Evolutionary conservation across 2,329 filamentous ascomycete genomes (phyloP).

Genomic region (Huntiella savannae): DNA sequence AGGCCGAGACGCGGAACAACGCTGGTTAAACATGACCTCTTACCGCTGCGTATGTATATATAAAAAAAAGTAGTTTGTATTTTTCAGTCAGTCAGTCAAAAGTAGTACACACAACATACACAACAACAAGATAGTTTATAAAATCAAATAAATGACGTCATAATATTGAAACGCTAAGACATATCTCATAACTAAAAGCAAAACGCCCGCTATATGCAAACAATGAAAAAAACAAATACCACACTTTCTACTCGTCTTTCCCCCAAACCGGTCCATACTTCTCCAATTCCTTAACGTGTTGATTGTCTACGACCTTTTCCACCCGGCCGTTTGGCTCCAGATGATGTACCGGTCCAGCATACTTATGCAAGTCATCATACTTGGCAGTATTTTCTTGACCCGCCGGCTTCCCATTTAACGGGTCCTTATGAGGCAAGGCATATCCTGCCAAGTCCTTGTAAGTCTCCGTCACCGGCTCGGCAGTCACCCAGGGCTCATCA

Average conservation of each 20-base stretch:
- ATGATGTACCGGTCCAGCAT: slow-evolving; percentile 15
- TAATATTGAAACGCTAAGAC: not conserved
- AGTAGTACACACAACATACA: no score
- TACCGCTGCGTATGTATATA: not conserved
- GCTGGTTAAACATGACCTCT: slow-evolving; percentile 19
- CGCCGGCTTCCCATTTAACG: not conserved
- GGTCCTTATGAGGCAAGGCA: slow-evolving; percentile 14
- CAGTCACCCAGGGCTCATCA: slow-evolving; percentile 9
- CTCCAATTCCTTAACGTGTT: slow-evolving; percentile 23
- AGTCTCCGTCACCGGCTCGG: slow-evolving; percentile 20
- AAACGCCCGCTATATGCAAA: no score
- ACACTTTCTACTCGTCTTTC: not conserved
- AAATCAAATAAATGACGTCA: not conserved
- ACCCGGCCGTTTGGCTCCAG: slow-evolving; percentile 11
- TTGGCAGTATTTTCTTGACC: slow-evolving; percentile 5
- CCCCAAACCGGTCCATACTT: slow-evolving; percentile 16
- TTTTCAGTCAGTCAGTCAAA: not conserved
- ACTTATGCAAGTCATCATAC: slow-evolving; percentile 20
- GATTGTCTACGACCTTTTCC: slow-evolving; percentile 19
- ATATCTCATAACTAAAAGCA: no score
- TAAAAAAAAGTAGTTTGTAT: not conserved
- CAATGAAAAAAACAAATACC: no score
- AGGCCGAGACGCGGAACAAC: slow-evolving; percentile 33
- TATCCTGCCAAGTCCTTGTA: slow-evolving; percentile 21
- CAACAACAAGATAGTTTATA: not conserved